These are phyloP conservation scores for Quercus agrifolia DNA, from an alignment of 306 rosid species.

Conservation along the genomic window DNA sequence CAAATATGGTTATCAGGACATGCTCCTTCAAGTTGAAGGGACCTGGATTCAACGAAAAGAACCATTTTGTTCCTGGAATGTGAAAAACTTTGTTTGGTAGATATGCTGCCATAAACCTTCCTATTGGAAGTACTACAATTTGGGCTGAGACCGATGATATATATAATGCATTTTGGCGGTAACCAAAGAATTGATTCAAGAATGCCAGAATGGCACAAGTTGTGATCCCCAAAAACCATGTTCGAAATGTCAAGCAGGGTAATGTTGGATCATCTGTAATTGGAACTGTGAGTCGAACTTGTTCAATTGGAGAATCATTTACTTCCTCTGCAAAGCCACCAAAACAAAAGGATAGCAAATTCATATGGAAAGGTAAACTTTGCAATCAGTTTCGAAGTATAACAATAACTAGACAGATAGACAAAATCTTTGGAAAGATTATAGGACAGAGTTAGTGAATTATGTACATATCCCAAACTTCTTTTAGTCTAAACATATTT, in stretches of 20 bases:
- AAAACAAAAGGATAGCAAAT: neutral
- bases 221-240: slow-evolving; percentile 69
- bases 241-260: slow-evolving; percentile 67
- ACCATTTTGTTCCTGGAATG: slow-evolving; percentile 49
- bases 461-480: neutral
- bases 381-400: neutral
- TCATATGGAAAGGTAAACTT: neutral
- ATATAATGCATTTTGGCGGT: slow-evolving; percentile 47
- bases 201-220: slow-evolving; percentile 65
- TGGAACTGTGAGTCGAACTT: slow-evolving; percentile 75
- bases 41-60: slow-evolving; percentile 70
- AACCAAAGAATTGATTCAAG: slow-evolving; percentile 69
- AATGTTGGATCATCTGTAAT: slow-evolving; percentile 59
- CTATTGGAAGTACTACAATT: slow-evolving; percentile 63
- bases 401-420: neutral
- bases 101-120: slow-evolving; percentile 76
- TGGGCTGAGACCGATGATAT: slow-evolving; percentile 67
- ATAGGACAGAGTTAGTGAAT: neutral
- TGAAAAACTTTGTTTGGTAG: slow-evolving; percentile 28
- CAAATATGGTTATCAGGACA: slow-evolving; percentile 77
- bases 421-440: neutral
- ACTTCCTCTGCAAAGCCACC: slow-evolving; percentile 24
- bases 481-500: neutral
- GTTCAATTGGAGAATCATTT: slow-evolving; percentile 69
- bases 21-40: slow-evolving; percentile 81